Evolutionary conservation across 2,329 filamentous ascomycete genomes (phyloP), one percentile per base, ranked within the genome.

Genomic region (Ophiocordyceps camponoti-rufipedis): DNA sequence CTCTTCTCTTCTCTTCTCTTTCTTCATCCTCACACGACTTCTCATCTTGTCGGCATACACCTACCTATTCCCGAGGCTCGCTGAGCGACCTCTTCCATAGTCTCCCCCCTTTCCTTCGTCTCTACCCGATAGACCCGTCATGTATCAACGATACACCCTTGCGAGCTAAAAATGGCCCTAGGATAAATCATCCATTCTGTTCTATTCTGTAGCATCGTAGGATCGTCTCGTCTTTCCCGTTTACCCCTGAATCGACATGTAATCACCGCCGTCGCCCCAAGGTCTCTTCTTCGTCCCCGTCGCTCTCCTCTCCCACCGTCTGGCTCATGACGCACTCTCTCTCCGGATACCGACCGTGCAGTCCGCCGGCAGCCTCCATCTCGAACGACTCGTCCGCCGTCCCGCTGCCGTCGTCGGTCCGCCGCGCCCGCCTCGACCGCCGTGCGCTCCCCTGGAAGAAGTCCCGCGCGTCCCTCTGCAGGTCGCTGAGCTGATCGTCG

Each of bases 251-350:
- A 14, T 9, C 7, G 14, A 31, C 29, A 31, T 31, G 2, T 7
- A 9, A 31, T 12, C 41, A 35, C 32, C 31, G 39, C 29, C 23
- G 19, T 16, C 18, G 29, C 12, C 35, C 29, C n/a, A 41, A 28
- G 33, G 32, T 33, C 29, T 42, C 28, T 28, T 32, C 28, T 31
- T 44, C 38, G 16, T 44, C 47, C 11, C 48, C 35, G 23, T 23
- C 23, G 44, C 48, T 54, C 45, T 62, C 61, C 46, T 66, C 61
- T 29, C 53, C 52, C 28, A 65, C 54, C 2, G 57, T 57, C 52
- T 62, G 64, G 16, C 61, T 60, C 53, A 61, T 58, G 44, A 62
- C 56, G 48, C 60, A 61, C 28, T 62, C 59, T 42, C 58, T 58
- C 45, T 64, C 60, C 29, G 47, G 46, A 39, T 51, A 51, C 23